Percentiles rank a stretch among this genome's conserved stretches.
Evolutionary conservation across 2,329 filamentous ascomycete species (phyloP).

Genomic region (Scopulariopsis brevicaulis): DNA sequence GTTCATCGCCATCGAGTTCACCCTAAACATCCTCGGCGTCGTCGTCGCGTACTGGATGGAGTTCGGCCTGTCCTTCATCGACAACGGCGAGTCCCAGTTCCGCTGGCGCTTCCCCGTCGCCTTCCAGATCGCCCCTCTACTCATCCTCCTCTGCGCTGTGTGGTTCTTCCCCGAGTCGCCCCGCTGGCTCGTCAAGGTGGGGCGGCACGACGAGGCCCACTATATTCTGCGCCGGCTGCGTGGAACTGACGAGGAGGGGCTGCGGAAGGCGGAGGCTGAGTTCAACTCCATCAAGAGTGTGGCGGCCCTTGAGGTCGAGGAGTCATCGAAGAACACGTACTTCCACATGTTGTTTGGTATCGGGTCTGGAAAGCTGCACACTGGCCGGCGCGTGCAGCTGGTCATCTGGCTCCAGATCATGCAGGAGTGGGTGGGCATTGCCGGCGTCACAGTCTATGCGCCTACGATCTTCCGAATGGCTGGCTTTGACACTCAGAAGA

Average conservation of each 20-base stretch:
- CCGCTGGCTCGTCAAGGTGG: conserved; percentile 54
- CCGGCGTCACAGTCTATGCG: conserved; percentile 52
- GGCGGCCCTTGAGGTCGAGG: conserved; percentile 46
- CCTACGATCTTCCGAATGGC: conserved; percentile 54
- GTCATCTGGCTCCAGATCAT: conserved; percentile 63
- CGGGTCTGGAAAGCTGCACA: conserved; percentile 54
- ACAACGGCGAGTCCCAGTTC: conserved; percentile 43
- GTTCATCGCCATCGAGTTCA: conserved; percentile 63
- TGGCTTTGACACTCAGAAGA: conserved; percentile 48
- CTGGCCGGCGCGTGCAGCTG: conserved; percentile 55
- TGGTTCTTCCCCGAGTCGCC: conserved; percentile 64
- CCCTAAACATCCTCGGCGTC: conserved; percentile 61
- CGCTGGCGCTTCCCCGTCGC: conserved; percentile 60
- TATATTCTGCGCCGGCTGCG: conserved; percentile 55
- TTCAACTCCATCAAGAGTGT: conserved; percentile 58
- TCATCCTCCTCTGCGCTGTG: conserved; percentile 41
- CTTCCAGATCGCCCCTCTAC: conserved; percentile 56
- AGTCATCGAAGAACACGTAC: conserved; percentile 45
- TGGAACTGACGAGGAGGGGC: conserved; percentile 41
- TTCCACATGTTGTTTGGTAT: conserved; percentile 55
- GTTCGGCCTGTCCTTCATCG: conserved; percentile 45
- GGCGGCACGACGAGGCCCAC: conserved; percentile 53
- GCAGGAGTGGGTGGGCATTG: conserved; percentile 60
- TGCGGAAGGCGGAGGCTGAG: conserved; percentile 45
- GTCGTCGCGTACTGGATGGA: conserved; percentile 24